A percentile compares a stretch with the other conserved stretches of the same genome.
Conservation (phyloP, 768 basidiomycete genomes). For the Leccinum incarnatum region DNA sequence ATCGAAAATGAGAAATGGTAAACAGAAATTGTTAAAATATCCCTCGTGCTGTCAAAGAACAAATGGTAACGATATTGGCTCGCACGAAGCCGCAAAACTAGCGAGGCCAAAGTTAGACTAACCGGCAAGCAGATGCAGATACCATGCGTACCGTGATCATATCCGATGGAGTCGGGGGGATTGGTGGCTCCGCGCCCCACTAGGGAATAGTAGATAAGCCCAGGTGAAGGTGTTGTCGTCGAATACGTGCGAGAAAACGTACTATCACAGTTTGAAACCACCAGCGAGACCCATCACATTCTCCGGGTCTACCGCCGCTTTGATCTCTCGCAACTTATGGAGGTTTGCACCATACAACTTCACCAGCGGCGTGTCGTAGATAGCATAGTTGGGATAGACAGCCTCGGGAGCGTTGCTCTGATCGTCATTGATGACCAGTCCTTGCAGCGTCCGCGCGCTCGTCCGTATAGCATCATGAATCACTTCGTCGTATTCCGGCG, state of each 20-base stretch:
- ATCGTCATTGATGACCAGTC: slow-evolving; percentile 39
- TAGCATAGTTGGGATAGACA: neutral
- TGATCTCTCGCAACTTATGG: neutral
- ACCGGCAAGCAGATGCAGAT: neutral
- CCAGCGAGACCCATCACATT: neutral
- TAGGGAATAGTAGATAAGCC: too few relatives aligned
- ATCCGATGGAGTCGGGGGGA: neutral
- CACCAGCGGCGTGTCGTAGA: neutral
- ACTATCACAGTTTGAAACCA: neutral
- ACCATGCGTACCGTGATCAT: neutral
- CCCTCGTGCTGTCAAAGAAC: too few relatives aligned
- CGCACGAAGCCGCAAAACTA: too few relatives aligned
- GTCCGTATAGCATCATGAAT: slow-evolving; percentile 37
- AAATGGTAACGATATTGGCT: neutral
- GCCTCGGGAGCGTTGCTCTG: neutral
- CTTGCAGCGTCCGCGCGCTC: slow-evolving; percentile 37
- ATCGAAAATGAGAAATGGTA: too few relatives aligned
- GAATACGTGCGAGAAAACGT: neutral
- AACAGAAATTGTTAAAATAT: too few relatives aligned
- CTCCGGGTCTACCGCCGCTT: neutral
- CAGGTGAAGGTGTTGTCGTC: neutral
- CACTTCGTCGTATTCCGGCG: neutral
- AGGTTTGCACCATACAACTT: neutral
- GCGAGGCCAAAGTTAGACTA: neutral
- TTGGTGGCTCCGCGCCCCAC: neutral